Conservation (phyloP, 1,139 yeast genomes). For the Suhomyces guaymorum region DNA sequence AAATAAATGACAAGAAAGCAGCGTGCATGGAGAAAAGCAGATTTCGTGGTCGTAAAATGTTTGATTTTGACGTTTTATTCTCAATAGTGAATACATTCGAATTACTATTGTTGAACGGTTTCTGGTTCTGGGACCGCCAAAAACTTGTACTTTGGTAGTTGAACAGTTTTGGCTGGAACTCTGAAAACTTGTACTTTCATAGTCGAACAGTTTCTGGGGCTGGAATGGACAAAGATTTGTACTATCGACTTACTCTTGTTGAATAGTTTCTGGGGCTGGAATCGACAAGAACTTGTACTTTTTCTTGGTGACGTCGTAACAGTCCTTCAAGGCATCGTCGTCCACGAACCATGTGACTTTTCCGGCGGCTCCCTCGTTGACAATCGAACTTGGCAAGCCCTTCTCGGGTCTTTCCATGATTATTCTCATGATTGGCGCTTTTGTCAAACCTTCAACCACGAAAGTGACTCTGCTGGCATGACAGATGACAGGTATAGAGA, state of each 20-base stretch:
- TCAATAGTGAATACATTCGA: no score
- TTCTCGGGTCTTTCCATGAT: slow-evolving; percentile 98
- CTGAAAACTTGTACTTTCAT: no score
- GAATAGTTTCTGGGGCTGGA: neutral
- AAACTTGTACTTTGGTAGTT: no score
- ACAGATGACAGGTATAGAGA: slow-evolving; percentile 92
- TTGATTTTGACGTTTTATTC: no score
- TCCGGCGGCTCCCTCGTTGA: slow-evolving; percentile 95
- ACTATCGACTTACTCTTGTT: no score
- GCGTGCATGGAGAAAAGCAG: neutral
- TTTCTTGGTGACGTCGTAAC: slow-evolving; percentile 70
- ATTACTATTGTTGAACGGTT: no score
- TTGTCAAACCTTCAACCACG: slow-evolving; percentile 94
- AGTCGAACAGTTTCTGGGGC: no score
- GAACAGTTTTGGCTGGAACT: no score
- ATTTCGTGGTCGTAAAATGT: neutral
- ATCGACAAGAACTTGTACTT: slow-evolving; percentile 61
- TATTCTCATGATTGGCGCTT: slow-evolving; percentile 88
- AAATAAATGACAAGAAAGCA: slow-evolving; percentile 3
- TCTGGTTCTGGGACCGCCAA: slow-evolving; percentile 3
- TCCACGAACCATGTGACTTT: slow-evolving; percentile 98
- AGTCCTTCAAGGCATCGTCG: slow-evolving; percentile 88
- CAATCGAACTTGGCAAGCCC: slow-evolving; percentile 91
- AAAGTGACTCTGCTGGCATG: slow-evolving; percentile 92
- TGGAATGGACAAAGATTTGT: slow-evolving; percentile 48